A percentile compares a stretch with the other conserved stretches of the same genome.
Conservation (phyloP, 306 rosid species). For the Oxytropis ochrocephala region DNA sequence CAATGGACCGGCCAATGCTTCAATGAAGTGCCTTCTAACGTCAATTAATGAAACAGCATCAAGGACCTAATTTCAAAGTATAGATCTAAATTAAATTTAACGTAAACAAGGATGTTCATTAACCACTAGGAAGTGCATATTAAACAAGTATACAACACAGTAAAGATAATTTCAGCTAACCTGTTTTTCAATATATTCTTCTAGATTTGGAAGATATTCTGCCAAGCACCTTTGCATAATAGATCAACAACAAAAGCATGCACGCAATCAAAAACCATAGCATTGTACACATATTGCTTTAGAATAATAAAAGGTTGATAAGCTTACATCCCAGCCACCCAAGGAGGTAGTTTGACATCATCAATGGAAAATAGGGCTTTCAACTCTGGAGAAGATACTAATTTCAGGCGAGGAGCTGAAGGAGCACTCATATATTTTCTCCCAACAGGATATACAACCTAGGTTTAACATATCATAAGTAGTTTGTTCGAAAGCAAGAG, state of each 20-base stretch:
- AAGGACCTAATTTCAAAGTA: slow-evolving; percentile 41
- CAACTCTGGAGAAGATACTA: slow-evolving; percentile 67
- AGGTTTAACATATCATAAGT: slow-evolving; percentile 19
- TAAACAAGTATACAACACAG: slow-evolving; percentile 3
- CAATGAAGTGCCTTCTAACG: slow-evolving; percentile 71
- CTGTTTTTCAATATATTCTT: slow-evolving; percentile 89
- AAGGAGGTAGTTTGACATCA: slow-evolving; percentile 81
- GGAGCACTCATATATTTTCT: slow-evolving; percentile 56
- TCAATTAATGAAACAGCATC: slow-evolving; percentile 83
- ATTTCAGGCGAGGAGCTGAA: slow-evolving; percentile 82
- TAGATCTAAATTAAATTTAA: slow-evolving; percentile 7
- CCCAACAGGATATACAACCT: slow-evolving; percentile 82
- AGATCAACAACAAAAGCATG: slow-evolving; percentile 22
- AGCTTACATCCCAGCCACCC: slow-evolving; percentile 89
- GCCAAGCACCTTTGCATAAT: slow-evolving; percentile 78
- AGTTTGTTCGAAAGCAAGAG: slow-evolving; percentile 10
- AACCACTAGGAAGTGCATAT: neutral
- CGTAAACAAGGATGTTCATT: neutral
- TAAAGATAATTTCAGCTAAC: slow-evolving; percentile 37
- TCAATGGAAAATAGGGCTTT: slow-evolving; percentile 72
- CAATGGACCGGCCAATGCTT: slow-evolving; percentile 56
- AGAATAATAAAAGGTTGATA: slow-evolving; percentile 13
- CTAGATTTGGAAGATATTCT: slow-evolving; percentile 77
- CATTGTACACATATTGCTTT: neutral
- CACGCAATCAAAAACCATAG: neutral